Evolutionary conservation across 2,329 filamentous ascomycete species (phyloP).

Genomic region (Pezicula carpinea): DNA sequence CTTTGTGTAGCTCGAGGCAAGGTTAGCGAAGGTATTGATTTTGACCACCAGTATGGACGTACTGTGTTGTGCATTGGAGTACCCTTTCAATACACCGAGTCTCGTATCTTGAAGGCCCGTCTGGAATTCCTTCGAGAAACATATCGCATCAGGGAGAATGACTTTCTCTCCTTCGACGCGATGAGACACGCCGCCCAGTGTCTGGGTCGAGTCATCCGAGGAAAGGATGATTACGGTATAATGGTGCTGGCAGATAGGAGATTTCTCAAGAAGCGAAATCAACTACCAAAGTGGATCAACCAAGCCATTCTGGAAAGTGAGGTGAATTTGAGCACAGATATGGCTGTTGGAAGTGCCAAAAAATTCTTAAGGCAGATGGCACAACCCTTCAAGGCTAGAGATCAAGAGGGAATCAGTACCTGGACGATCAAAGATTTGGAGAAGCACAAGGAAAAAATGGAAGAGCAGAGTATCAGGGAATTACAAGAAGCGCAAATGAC

Average conservation of each 20-base stretch:
- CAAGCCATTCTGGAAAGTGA: constrained; percentile 82
- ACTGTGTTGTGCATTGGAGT: constrained; percentile 96
- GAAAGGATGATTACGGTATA: constrained; percentile 99
- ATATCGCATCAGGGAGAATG: constrained; percentile 93
- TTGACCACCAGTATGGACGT: constrained; percentile 96
- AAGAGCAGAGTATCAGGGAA: constrained; percentile 62
- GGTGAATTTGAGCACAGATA: constrained; percentile 88
- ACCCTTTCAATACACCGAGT: constrained; percentile 98
- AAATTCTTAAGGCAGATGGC: constrained; percentile 89
- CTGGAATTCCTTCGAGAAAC: constrained; percentile 96
- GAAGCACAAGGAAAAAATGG: constrained; percentile 70
- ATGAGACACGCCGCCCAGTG: constrained; percentile 99
- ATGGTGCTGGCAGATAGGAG: constrained; percentile 96
- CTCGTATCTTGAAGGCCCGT: constrained; percentile 89
- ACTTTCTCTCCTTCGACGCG: constrained; percentile 96
- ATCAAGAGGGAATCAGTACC: constrained; percentile 89
- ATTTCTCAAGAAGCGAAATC: constrained; percentile 84
- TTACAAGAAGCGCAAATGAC: constrained; percentile 42
- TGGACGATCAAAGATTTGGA: constrained; percentile 81
- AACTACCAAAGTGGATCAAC: constrained; percentile 96
- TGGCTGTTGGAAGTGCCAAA: constrained; percentile 85
- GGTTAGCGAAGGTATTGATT: constrained; percentile 97
- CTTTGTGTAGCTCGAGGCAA: constrained; percentile 96
- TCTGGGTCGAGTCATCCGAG: constrained; percentile 85
- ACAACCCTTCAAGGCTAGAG: constrained; percentile 74